Evolutionary conservation across 1,139 yeast species (phyloP).

Genomic region (Saccharomyces uvarum): DNA sequence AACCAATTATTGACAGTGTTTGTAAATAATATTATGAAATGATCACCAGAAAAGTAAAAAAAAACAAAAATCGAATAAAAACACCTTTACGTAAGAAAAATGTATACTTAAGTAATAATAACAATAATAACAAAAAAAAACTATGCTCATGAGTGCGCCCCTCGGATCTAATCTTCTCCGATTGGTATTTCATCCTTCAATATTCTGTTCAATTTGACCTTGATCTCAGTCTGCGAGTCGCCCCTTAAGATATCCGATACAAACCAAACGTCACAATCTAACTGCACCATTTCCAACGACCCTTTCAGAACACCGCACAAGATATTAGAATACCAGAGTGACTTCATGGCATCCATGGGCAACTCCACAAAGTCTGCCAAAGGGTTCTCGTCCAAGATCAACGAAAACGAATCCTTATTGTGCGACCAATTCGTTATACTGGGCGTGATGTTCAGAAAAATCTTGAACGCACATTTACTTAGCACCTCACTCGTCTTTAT

Average conservation of each 20-base stretch:
- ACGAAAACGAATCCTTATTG: conserved; percentile 67
- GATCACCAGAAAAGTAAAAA: background rate
- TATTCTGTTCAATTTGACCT: conserved; percentile 61
- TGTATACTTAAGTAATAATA: conserved; percentile 1
- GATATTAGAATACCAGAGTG: conserved; percentile 87
- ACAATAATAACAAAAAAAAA: background rate
- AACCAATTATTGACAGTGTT: background rate
- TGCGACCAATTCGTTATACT: conserved; percentile 66
- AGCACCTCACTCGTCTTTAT: conserved; percentile 84
- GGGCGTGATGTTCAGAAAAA: conserved; percentile 80
- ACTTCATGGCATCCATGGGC: conserved; percentile 64
- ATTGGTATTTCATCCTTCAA: conserved; percentile 94
- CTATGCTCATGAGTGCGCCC: background rate
- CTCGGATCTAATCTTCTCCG: conserved; percentile 64
- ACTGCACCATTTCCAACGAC: conserved; percentile 90
- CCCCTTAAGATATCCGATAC: conserved; percentile 78
- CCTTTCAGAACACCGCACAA: conserved; percentile 87
- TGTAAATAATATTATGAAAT: background rate
- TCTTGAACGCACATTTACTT: conserved; percentile 80
- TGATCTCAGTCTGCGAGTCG: conserved; percentile 71
- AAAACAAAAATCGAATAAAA: background rate
- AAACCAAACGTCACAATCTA: conserved; percentile 80
- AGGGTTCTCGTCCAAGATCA: conserved; percentile 78
- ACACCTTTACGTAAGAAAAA: background rate
- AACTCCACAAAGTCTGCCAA: conserved; percentile 91